A percentile compares a stretch with the other conserved stretches of the same genome.
phyloP scores from a whole-genome alignment of 2,329 filamentous ascomycete species.

The Leptosphaerulina australis region DNA sequence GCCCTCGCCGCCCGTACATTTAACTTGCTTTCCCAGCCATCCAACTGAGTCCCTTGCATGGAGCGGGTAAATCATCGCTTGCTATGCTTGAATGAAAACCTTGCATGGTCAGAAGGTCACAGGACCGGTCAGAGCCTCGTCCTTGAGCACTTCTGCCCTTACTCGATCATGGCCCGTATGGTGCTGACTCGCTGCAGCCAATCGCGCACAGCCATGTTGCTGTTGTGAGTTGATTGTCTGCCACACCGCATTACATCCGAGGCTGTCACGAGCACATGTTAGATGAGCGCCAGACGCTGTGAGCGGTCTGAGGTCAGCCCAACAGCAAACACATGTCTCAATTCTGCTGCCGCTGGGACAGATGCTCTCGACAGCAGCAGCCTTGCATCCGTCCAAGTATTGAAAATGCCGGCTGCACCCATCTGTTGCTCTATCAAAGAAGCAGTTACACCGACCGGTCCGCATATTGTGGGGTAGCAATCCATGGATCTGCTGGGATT shows the following conservation, averaged over 20 bases:
- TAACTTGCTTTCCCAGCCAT: conserved; percentile 18
- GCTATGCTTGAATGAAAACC: conserved; percentile 33
- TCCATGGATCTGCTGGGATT: neutral
- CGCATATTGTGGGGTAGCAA: conserved; percentile 36
- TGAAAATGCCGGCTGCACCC: neutral
- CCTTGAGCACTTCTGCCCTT: conserved; percentile 22
- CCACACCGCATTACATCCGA: conserved; percentile 41
- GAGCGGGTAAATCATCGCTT: conserved; percentile 43
- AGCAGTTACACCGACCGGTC: conserved; percentile 21
- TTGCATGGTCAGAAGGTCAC: conserved; percentile 42
- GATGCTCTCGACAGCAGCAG: conserved; percentile 16
- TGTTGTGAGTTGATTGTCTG: conserved; percentile 45
- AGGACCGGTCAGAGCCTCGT: conserved; percentile 40
- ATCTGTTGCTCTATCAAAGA: conserved; percentile 8
- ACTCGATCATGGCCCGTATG: conserved; percentile 27
- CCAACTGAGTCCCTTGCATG: conserved; percentile 45
- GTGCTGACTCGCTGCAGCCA: conserved; percentile 35
- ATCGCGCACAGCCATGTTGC: conserved; percentile 28
- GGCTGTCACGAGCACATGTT: conserved; percentile 32
- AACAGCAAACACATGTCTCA: neutral
- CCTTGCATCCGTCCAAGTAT: conserved; percentile 20
- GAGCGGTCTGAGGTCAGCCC: conserved; percentile 23
- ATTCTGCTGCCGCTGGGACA: neutral
- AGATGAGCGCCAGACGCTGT: conserved; percentile 32
- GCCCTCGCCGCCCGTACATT: conserved; percentile 14